Conservation (phyloP, 345 rosid genomes). For the Sisymbrium irio region DNA sequence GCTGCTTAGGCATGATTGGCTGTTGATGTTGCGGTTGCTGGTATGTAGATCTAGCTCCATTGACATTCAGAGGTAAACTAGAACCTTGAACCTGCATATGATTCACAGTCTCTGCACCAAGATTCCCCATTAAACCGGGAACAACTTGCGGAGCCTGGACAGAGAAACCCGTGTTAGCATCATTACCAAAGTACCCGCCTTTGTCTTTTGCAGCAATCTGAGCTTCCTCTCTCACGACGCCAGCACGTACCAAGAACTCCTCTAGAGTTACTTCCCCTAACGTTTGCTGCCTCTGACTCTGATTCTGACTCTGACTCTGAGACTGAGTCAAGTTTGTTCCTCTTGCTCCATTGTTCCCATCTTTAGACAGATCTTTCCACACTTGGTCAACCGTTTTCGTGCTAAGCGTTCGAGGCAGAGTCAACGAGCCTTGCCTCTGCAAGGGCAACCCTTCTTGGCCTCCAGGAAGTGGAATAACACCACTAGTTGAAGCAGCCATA, state of each 20-base stretch:
- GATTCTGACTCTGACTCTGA: no score
- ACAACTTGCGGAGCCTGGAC: constrained; percentile 41
- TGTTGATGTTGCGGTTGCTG: constrained; percentile 46
- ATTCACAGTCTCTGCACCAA: constrained; percentile 36
- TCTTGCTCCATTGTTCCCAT: constrained; percentile 40
- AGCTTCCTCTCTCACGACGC: constrained; percentile 80
- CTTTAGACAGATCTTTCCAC: constrained; percentile 72
- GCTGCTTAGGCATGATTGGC: constrained; percentile 70
- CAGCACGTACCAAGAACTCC: constrained; percentile 88
- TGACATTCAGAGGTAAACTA: constrained; percentile 60
- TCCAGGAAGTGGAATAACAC: constrained; percentile 14
- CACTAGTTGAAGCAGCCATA: constrained; percentile 27
- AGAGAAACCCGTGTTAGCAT: constrained; percentile 40
- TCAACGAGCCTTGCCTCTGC: constrained; percentile 86
- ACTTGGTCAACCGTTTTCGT: constrained; percentile 92
- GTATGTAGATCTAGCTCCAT: constrained; percentile 53
- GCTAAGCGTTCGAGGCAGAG: constrained; percentile 87
- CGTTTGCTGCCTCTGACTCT: constrained; percentile 59
- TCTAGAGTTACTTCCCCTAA: constrained; percentile 89
- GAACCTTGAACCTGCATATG: constrained; percentile 51
- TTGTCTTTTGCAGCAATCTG: constrained; percentile 39
- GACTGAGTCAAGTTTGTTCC: constrained; percentile 37
- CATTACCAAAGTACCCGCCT: constrained; percentile 45
- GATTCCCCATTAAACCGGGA: constrained; percentile 40
- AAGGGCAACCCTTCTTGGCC: constrained; percentile 52